phyloP scores from a whole-genome alignment of 495 filamentous ascomycete genomes.

The Aspergillus sclerotioniger region DNA sequence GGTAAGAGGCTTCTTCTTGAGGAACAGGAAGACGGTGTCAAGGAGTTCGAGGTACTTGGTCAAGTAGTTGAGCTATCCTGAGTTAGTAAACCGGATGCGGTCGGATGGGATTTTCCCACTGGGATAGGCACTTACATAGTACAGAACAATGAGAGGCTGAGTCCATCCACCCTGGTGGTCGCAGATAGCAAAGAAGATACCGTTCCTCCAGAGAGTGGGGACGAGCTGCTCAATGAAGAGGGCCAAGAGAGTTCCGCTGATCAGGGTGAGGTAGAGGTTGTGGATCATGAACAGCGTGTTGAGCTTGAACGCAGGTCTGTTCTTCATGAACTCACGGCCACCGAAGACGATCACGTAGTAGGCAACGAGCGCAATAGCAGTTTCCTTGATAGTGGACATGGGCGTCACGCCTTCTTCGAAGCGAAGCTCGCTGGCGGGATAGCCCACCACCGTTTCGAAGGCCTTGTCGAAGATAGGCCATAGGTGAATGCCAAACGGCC shows the following conservation, averaged over 20 bases:
- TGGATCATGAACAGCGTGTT: slow-evolving; percentile 69
- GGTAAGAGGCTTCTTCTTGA: slow-evolving; percentile 76
- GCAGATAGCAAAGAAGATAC: slow-evolving; percentile 65
- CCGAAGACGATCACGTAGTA: slow-evolving; percentile 69
- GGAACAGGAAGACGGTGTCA: slow-evolving; percentile 68
- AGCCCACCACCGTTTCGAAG: slow-evolving; percentile 70
- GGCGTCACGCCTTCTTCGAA: slow-evolving; percentile 59
- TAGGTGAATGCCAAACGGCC: slow-evolving; percentile 85
- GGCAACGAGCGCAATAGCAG: slow-evolving; percentile 52
- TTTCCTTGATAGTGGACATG: slow-evolving; percentile 58
- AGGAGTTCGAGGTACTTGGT: slow-evolving; percentile 71
- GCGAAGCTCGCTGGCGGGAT: slow-evolving; percentile 57
- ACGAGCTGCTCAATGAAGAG: slow-evolving; percentile 65
- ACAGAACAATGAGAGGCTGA: slow-evolving; percentile 60
- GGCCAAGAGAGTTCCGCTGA: slow-evolving; percentile 59
- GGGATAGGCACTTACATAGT: slow-evolving; percentile 55
- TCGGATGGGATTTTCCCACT: not conserved
- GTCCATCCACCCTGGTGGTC: slow-evolving; percentile 66
- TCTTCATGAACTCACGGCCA: slow-evolving; percentile 66
- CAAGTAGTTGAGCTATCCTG: slow-evolving; percentile 63
- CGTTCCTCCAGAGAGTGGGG: slow-evolving; percentile 56
- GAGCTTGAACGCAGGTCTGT: slow-evolving; percentile 55
- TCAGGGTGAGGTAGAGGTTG: slow-evolving; percentile 62
- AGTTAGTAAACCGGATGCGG: slow-evolving; percentile 4
- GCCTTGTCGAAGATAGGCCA: slow-evolving; percentile 93